These are phyloP conservation scores for Stephania yunnanensis DNA, from an alignment of 164 flowering plant genomes.

Conservation along the genomic window DNA sequence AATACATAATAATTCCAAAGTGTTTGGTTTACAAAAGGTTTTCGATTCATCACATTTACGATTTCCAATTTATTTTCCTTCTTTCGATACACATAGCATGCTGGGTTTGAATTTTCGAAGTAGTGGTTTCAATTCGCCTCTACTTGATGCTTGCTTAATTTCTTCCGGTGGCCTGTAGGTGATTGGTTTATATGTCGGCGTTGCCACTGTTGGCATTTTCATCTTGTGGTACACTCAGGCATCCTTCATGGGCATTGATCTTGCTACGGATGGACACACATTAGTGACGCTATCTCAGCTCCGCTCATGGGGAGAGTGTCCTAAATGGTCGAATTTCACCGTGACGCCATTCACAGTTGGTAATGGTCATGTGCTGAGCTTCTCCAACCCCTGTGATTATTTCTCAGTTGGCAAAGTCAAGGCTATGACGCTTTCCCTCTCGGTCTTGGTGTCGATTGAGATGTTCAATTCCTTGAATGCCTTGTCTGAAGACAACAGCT, in stretches of 20 bases:
- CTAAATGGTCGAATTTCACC: conserved; percentile 67
- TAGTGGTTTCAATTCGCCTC: neutral
- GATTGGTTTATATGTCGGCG: conserved; percentile 83
- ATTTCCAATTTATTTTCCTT: too few species aligned
- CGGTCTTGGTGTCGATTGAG: conserved; percentile 85
- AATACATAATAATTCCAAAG: too few species aligned
- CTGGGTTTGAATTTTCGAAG: neutral
- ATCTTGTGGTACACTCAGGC: conserved; percentile 78
- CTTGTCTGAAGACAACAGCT: conserved; percentile 79
- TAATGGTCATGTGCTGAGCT: conserved; percentile 39
- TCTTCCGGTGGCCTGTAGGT: conserved; percentile 39
- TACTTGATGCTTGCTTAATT: neutral
- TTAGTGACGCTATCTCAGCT: conserved; percentile 70
- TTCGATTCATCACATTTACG: neutral
- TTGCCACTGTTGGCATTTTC: conserved; percentile 86
- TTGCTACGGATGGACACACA: conserved; percentile 71
- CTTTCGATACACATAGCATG: too few species aligned
- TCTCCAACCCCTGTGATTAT: conserved; percentile 80
- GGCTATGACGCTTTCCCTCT: conserved; percentile 83
- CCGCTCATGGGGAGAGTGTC: conserved; percentile 70
- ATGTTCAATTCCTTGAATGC: conserved; percentile 94
- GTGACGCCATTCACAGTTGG: conserved; percentile 50
- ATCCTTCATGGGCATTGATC: conserved; percentile 73
- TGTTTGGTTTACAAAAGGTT: too few species aligned
- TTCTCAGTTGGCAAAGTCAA: conserved; percentile 77